Evolutionary conservation across 1,284 basidiomycete species (phyloP), one percentile per base, ranked within the genome.

Genomic region (Mycena sp.): DNA sequence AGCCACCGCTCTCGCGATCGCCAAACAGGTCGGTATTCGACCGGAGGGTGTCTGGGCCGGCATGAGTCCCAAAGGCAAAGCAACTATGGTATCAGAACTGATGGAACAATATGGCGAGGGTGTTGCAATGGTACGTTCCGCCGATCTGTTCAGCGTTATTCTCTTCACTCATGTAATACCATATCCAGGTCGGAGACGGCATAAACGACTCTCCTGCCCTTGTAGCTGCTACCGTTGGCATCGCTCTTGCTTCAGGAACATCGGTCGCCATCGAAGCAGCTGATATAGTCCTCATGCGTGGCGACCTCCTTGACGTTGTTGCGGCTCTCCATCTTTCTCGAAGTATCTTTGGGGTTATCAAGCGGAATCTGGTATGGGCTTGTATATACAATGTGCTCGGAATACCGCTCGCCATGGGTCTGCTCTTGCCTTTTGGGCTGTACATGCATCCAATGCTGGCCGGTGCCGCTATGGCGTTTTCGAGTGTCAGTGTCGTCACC

Each of bases 141-240:
- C 7, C 32, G 14, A 35, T n/a, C 55, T 37, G 30, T 37, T 37
- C 45, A 38, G 14, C 26, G 17, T 28, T 48, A 6, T 16, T 37
- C 46, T 16, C 3, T 45, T 26, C 9, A 28, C 9, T 30, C 25
- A 9, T 38, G 10, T 57, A 26, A 55, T 23, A 29, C 26, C 14
- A 29, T 50, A 51, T 55, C 40, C 65, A 96, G 95, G 95, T 99
- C 50, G 98, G 98, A 21, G 98, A 99, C 76, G 98, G 98, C 19
- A 98, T 99, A 80, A 99, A 99, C 77, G 98, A 99, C 76, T 97
- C 96, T 0, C 97, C 96, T 0, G 98, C 97, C 1, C 89, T 99
- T 1, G 96, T 97, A 17, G 94, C 93, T 2, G 94, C 97, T 0
- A 94, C 95, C 2, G 92, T 99, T 30, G 98, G 98, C 25, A 97